phyloP scores from a whole-genome alignment of 164 flowering plant genomes.

The Paratinospora sagittata region DNA sequence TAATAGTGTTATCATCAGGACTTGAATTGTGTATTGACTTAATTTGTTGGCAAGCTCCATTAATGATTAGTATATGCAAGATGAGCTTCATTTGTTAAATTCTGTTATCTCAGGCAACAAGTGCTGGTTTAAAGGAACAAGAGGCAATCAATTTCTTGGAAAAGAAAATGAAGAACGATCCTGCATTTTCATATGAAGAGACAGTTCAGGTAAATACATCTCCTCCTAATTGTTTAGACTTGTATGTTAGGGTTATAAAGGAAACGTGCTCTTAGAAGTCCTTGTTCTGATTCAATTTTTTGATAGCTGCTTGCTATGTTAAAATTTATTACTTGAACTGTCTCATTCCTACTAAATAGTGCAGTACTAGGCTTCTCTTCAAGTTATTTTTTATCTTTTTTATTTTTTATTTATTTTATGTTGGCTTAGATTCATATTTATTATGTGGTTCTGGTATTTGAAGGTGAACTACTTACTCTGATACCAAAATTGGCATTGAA shows the following conservation, averaged over 20 bases:
- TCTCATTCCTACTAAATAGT: too few species aligned
- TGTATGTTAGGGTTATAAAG: not conserved
- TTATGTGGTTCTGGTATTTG: too few species aligned
- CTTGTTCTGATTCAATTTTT: not conserved
- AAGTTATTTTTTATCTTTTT: too few species aligned
- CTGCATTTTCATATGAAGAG: constrained; percentile 80
- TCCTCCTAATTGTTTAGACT: not conserved
- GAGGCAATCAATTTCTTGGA: constrained; percentile 94
- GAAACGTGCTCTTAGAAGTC: not conserved
- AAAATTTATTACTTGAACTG: too few species aligned
- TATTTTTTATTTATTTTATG: too few species aligned
- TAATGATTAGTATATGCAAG: not conserved
- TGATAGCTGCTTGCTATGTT: too few species aligned
- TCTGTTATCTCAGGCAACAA: constrained; percentile 57
- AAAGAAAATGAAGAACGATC: constrained; percentile 96
- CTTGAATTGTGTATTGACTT: not conserved
- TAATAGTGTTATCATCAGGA: not conserved
- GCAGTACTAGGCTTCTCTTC: too few species aligned
- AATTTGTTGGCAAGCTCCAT: not conserved
- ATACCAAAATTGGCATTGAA: too few species aligned
- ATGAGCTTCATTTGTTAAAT: not conserved
- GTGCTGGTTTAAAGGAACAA: constrained; percentile 94
- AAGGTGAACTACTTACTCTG: too few species aligned
- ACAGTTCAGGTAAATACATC: constrained; percentile 72
- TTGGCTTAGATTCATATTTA: too few species aligned